Percentiles rank a stretch among this genome's conserved stretches.
These are phyloP conservation scores for Tylopilus felleus DNA, from an alignment of 768 basidiomycete genomes.

Conservation along the genomic window DNA sequence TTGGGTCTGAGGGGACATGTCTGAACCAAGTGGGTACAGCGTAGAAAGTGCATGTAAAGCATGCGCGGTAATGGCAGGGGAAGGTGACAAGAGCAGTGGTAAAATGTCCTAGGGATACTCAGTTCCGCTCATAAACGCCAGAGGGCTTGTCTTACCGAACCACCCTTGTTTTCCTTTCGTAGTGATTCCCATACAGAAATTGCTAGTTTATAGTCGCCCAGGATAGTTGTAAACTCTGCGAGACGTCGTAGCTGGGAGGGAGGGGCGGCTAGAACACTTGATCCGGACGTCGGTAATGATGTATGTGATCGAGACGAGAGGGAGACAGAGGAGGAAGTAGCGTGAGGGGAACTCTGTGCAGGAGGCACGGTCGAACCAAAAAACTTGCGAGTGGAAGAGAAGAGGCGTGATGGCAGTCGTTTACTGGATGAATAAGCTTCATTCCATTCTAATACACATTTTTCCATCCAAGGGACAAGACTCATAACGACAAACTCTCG, in stretches of 20 bases:
- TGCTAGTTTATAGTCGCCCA: slow-evolving; percentile 88
- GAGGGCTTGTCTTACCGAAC: slow-evolving; percentile 53
- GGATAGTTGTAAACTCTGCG: slow-evolving; percentile 91
- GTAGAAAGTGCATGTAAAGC: slow-evolving; percentile 56
- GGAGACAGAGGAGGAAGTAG: slow-evolving; percentile 38
- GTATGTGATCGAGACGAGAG: slow-evolving; percentile 37
- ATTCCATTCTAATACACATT: slow-evolving; percentile 90
- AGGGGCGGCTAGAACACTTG: slow-evolving; percentile 29
- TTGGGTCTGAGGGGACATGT: slow-evolving; percentile 60
- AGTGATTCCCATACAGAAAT: slow-evolving; percentile 80
- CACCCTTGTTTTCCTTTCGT: slow-evolving; percentile 83
- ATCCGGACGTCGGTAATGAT: slow-evolving; percentile 27
- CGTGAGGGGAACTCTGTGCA: slow-evolving; percentile 39
- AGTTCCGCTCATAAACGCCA: slow-evolving; percentile 4
- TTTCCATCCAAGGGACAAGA: slow-evolving; percentile 96
- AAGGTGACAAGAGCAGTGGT: slow-evolving; percentile 67
- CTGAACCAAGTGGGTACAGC: slow-evolving; percentile 42
- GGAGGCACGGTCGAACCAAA: slow-evolving; percentile 65
- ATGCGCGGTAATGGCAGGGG: slow-evolving; percentile 56
- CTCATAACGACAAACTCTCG: slow-evolving; percentile 89
- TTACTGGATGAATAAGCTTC: slow-evolving; percentile 79
- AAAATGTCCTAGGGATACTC: slow-evolving; percentile 65
- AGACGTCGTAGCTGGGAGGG: slow-evolving; percentile 79
- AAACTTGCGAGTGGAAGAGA: slow-evolving; percentile 79
- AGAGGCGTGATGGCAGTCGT: slow-evolving; percentile 78